phyloP scores from a whole-genome alignment of 257 asterid genomes.

The Penstemon newberryi region DNA sequence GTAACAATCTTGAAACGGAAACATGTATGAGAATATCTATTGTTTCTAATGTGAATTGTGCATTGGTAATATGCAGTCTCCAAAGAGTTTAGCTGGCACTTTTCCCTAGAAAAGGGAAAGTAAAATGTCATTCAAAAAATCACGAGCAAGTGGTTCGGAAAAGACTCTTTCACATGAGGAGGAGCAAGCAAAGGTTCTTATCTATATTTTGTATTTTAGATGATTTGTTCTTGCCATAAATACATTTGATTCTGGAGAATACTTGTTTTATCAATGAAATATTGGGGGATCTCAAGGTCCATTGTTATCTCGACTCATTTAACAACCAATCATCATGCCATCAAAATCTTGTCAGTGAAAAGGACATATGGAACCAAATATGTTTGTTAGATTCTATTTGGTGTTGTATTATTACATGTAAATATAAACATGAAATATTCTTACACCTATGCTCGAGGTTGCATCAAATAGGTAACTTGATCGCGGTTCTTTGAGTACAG shows the following conservation, averaged over 20 bases:
- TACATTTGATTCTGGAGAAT: background rate
- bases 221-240: no score
- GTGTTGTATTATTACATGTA: background rate
- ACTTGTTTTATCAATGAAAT: background rate
- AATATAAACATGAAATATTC: background rate
- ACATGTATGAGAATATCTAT: background rate
- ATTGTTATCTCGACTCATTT: conserved; percentile 1
- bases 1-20: no score
- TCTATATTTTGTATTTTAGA: background rate
- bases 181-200: conserved; percentile 48
- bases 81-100: conserved; percentile 20
- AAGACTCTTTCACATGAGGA: conserved; percentile 29
- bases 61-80: background rate
- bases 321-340: no score
- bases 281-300: background rate
- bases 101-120: conserved; percentile 19
- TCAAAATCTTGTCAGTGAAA: no score
- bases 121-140: conserved; percentile 41
- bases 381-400: no score
- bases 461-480: conserved; percentile 6
- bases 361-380: no score
- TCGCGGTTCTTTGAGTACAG: conserved; percentile 32
- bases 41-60: background rate
- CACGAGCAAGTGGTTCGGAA: conserved; percentile 21
- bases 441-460: no score